A percentile compares a stretch with the other conserved stretches of the same genome.
These are phyloP conservation scores for Geranomyces variabilis DNA, from an alignment of 192 early-diverging fungal species.

Conservation along the genomic window DNA sequence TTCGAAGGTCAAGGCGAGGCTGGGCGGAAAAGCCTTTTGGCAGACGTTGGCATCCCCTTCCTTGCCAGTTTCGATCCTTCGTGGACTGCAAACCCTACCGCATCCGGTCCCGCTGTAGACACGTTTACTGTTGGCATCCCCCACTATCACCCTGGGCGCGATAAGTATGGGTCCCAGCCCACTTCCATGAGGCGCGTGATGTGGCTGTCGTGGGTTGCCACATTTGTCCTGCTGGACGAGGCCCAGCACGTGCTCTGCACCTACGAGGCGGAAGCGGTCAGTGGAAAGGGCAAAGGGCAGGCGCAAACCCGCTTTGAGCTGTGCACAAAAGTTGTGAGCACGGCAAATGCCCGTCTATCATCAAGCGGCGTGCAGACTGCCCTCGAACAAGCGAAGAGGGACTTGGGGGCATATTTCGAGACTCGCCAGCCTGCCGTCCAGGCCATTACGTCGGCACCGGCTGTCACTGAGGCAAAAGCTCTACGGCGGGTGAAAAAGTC, in stretches of 20 bases:
- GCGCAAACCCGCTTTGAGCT: not conserved
- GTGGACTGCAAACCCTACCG: not conserved
- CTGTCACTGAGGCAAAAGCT: too few species aligned
- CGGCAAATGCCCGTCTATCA: conserved; percentile 3
- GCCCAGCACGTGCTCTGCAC: not conserved
- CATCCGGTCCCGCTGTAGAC: not conserved
- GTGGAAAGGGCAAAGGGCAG: not conserved
- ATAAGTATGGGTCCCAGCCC: conserved; percentile 31
- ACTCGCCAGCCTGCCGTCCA: conserved; percentile 1
- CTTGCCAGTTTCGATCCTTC: conserved; percentile 2
- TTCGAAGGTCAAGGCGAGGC: not conserved
- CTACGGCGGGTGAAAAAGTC: too few species aligned
- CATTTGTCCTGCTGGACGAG: conserved; percentile 27
- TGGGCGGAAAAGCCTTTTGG: not conserved
- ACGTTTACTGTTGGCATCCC: conserved; percentile 6
- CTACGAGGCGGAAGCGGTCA: not conserved
- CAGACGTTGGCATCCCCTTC: not conserved
- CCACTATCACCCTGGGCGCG: conserved; percentile 21
- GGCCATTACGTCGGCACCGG: not conserved
- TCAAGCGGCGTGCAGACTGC: not conserved
- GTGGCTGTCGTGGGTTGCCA: conserved; percentile 29
- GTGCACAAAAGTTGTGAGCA: not conserved
- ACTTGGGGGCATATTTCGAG: not conserved
- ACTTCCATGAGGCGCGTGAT: conserved; percentile 15
- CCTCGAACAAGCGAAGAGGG: not conserved